Evolutionary conservation across 768 basidiomycete genomes (phyloP), one percentile per base, ranked within the genome.

Genomic region (Cystobasidium onofrii): DNA sequence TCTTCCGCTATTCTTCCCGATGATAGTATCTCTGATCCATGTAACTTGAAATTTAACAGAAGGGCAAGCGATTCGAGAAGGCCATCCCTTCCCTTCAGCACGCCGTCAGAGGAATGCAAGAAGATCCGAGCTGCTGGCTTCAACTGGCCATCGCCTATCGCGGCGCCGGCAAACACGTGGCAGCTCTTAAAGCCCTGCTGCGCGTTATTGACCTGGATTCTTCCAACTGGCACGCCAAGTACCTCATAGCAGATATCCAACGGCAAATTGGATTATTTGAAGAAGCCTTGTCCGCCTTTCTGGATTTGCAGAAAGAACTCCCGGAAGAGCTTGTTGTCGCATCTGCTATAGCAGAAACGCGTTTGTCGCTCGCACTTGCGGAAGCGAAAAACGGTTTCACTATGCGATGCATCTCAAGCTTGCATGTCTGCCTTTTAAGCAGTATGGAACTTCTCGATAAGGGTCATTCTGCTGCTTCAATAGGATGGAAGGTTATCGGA

Each of bases 141-240:
- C 86, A 90, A 43, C 85, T 99, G 1, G 94, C 94, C 0, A 92
- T 96, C 81, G 90, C 92, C 0, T 98, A 99, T 77, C 87, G 86
- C 76, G 88, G 86, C 78, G 89, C 91, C 13, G 95, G 96, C 62
- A 87, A 92, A 39, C 89, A 92, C 76, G 87, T 87, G 20, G 94
- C 96, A 18, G 90, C 92, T 0, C 81, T 96, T 74, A 98, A 95
- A 80, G 89, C 94, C 0, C 86, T 98, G 23, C 82, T 84, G 10
- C 88, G 85, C 60, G 91, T 92, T 0, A 85, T 86, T 17, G 87
- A 89, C 74, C 84, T 96, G 73, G 83, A 87, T 25, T 87, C 90
- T 0, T 81, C 85, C 13, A 88, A 92, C 75, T 98, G 95, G 95
- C 83, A 90, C 75, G 89, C 88, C 78, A 81, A 83, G 1, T 97